These are phyloP conservation scores for Lecanicillium sp. DNA, from an alignment of 2,329 filamentous ascomycete species.

Conservation along the genomic window DNA sequence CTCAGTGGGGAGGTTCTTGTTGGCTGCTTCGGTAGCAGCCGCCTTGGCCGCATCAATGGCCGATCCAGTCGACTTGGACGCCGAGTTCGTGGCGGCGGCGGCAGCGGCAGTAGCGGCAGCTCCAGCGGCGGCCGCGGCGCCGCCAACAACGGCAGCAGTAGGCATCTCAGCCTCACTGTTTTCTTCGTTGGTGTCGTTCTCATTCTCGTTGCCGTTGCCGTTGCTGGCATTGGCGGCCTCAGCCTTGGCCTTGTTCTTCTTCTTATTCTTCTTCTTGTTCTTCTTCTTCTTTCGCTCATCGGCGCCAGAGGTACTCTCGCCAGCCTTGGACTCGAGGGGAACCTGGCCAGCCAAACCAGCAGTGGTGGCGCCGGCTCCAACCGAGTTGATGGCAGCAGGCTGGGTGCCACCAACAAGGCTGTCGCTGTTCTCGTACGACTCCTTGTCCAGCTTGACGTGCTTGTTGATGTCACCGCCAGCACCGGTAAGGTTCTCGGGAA, in stretches of 20 bases:
- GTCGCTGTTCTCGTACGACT: conserved; percentile 78
- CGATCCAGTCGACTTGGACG: conserved; percentile 28
- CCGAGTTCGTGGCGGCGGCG: conserved; percentile 23
- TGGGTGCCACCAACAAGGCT: conserved; percentile 44
- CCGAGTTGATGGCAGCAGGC: conserved; percentile 51
- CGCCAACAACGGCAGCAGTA: conserved; percentile 32
- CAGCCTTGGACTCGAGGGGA: conserved; percentile 49
- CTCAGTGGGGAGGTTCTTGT: conserved; percentile 43
- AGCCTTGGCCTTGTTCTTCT: conserved; percentile 58
- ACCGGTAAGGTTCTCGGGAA: conserved; percentile 65
- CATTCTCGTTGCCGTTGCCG: conserved; percentile 45
- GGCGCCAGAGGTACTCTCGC: conserved; percentile 27
- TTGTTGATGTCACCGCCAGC: conserved; percentile 60
- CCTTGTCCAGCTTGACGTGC: conserved; percentile 72
- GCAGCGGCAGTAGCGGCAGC: conserved; percentile 30
- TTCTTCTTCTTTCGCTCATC: conserved; percentile 53
- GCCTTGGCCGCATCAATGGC: conserved; percentile 28
- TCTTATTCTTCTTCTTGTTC: conserved; percentile 64
- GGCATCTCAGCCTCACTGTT: conserved; percentile 37
- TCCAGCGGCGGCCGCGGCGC: conserved; percentile 25
- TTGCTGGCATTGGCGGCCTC: conserved; percentile 51
- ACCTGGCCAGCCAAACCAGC: conserved; percentile 60
- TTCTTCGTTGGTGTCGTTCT: conserved; percentile 35
- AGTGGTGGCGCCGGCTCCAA: conserved; percentile 53
- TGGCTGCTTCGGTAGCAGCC: conserved; percentile 29